These are phyloP conservation scores for Raffaelea arxii DNA, from an alignment of 2,329 filamentous ascomycete genomes.

Conservation along the genomic window DNA sequence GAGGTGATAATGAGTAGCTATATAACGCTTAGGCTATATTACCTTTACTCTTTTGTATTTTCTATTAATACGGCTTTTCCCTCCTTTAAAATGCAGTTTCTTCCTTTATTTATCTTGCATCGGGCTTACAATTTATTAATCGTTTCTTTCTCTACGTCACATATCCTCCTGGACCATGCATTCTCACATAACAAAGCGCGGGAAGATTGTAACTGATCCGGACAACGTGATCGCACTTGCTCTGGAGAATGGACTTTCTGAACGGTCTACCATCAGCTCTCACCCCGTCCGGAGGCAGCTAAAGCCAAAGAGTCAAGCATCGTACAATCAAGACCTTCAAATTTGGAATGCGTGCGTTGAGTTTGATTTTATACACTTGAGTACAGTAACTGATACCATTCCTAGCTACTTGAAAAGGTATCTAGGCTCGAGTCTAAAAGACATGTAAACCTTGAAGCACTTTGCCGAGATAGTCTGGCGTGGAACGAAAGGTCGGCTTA, in stretches of 20 bases:
- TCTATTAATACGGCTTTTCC: background rate
- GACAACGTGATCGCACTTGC: slow-evolving; percentile 4
- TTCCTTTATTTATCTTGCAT: background rate
- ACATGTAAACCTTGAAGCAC: slow-evolving; percentile 7
- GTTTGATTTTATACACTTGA: background rate
- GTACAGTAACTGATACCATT: background rate
- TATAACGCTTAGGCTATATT: background rate
- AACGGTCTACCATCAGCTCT: slow-evolving; percentile 7
- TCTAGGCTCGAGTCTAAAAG: background rate
- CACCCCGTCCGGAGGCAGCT: slow-evolving; percentile 2
- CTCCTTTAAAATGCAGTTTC: background rate
- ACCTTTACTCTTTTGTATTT: background rate
- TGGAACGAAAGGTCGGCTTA: slow-evolving; percentile 6
- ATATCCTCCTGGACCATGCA: background rate
- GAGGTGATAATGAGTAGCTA: background rate
- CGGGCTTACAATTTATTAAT: background rate
- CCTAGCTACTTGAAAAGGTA: slow-evolving; percentile 4
- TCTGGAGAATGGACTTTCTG: slow-evolving; percentile 4
- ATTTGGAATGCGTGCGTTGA: slow-evolving; percentile 3
- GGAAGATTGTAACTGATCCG: background rate
- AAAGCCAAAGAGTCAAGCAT: slow-evolving; percentile 2
- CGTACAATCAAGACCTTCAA: slow-evolving; percentile 4
- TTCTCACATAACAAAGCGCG: background rate
- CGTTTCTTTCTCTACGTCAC: background rate
- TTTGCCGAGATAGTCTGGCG: slow-evolving; percentile 5